Conservation (phyloP, 2,329 filamentous ascomycete genomes). For the Stachybotrys chlorohalonatus region DNA sequence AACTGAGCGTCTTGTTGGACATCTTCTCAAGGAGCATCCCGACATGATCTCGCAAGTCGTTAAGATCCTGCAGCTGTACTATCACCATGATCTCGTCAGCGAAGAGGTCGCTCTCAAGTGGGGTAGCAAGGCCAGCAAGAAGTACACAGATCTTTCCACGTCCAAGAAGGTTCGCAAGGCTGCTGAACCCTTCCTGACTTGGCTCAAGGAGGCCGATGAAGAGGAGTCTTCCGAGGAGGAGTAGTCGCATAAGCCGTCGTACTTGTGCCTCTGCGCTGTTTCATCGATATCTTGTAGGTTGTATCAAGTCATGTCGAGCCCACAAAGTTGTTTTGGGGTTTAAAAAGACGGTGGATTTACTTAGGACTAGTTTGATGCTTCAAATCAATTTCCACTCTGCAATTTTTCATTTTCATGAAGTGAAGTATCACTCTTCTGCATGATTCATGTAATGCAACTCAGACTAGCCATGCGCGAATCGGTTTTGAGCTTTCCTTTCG, state of each 20-base stretch:
- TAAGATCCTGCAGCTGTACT: constrained; percentile 81
- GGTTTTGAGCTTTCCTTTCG: no score
- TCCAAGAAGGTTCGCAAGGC: constrained; percentile 96
- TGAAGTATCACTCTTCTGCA: no score
- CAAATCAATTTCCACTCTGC: no score
- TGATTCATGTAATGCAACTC: no score
- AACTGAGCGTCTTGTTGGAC: constrained; percentile 79
- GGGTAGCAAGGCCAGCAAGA: constrained; percentile 95
- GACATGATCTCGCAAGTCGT: constrained; percentile 69
- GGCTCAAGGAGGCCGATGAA: constrained; percentile 82
- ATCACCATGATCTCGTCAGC: constrained; percentile 78
- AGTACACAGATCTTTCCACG: constrained; percentile 82
- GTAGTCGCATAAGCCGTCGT: constrained; percentile 8
- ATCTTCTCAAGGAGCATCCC: constrained; percentile 64
- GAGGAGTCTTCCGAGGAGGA: constrained; percentile 58
- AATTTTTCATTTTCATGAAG: no score
- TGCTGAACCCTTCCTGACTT: constrained; percentile 86
- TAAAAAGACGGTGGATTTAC: no score
- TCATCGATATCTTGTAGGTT: background rate
- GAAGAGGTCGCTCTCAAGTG: constrained; percentile 87
- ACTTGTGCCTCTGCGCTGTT: background rate
- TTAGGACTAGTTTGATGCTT: no score
- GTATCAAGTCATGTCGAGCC: no score
- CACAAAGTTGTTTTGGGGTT: no score
- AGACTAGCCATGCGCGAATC: no score